Evolutionary conservation across 2,329 filamentous ascomycete species (phyloP).

Genomic region (Beauveria australis): DNA sequence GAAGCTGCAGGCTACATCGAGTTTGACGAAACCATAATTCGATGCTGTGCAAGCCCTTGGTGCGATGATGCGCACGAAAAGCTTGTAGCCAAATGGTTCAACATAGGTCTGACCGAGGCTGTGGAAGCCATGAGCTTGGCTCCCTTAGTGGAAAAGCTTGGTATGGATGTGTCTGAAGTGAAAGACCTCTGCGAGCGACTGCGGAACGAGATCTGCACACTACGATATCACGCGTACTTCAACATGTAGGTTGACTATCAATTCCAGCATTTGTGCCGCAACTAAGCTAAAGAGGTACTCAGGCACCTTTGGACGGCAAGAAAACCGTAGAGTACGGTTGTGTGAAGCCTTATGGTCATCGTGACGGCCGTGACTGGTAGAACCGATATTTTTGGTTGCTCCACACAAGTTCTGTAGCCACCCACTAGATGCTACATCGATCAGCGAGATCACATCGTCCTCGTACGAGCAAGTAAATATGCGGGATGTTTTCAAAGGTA

Average conservation of each 20-base stretch:
- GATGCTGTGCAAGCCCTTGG: slow-evolving; percentile 69
- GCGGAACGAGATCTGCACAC: slow-evolving; percentile 37
- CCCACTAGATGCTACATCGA: no score
- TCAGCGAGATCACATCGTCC: no score
- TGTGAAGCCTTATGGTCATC: no score
- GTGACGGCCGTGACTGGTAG: no score
- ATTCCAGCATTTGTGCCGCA: no score
- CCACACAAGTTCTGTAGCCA: no score
- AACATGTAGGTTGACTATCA: slow-evolving; percentile 53
- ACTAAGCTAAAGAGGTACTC: no score
- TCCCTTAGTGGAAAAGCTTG: slow-evolving; percentile 51
- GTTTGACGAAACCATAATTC: slow-evolving; percentile 61
- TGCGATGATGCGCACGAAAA: slow-evolving; percentile 54
- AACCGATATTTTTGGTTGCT: no score
- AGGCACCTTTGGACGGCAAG: no score
- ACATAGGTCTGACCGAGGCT: slow-evolving; percentile 64
- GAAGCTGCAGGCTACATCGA: slow-evolving; percentile 70
- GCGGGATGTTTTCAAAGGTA: no score
- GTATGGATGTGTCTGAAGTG: slow-evolving; percentile 47
- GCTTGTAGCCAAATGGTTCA: slow-evolving; percentile 75
- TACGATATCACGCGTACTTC: slow-evolving; percentile 64
- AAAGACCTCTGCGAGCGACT: slow-evolving; percentile 58
- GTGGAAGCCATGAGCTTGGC: slow-evolving; percentile 65
- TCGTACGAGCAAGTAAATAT: no score
- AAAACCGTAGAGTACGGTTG: no score